These are phyloP conservation scores for Gonium pectorale DNA, from an alignment of 139 green algal genomes.

Conservation along the genomic window DNA sequence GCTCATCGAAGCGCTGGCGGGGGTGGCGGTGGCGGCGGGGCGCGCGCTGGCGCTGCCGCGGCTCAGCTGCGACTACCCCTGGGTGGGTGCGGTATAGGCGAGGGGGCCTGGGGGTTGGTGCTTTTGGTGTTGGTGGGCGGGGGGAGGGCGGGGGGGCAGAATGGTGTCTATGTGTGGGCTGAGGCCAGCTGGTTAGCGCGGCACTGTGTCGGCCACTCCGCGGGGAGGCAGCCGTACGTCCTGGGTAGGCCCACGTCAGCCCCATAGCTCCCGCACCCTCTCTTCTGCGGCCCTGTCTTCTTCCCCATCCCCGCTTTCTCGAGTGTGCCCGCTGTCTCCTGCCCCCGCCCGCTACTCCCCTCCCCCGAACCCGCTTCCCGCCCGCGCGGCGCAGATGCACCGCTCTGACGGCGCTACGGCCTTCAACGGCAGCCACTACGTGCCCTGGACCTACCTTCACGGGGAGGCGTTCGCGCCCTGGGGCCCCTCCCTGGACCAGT, in stretches of 20 bases:
- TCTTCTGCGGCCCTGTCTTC: not conserved
- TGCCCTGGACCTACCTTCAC: conserved; percentile 11
- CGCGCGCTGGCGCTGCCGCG: conserved; percentile 16
- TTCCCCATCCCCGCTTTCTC: not conserved
- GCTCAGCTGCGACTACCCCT: conserved; percentile 9
- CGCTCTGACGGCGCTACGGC: not conserved
- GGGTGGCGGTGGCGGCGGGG: conserved; percentile 3
- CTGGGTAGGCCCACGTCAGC: not conserved
- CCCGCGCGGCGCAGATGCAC: no score
- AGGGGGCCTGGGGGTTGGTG: not conserved
- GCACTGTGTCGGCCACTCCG: not conserved
- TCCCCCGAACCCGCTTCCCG: not conserved
- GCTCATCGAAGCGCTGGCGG: not conserved
- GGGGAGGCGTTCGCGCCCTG: conserved; percentile 10
- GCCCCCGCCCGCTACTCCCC: not conserved
- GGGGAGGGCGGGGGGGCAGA: not conserved
- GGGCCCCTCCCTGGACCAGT: conserved; percentile 5
- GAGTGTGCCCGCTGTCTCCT: not conserved
- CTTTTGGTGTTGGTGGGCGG: not conserved
- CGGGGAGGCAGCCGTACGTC: no score
- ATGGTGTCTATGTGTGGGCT: not conserved
- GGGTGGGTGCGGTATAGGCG: not conserved
- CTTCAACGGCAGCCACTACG: conserved; percentile 28
- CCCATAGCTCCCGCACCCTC: not conserved
- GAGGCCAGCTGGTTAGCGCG: not conserved